These are phyloP conservation scores for Cryptococcus amylolentus DNA, from an alignment of 1,284 basidiomycete species.

Conservation along the genomic window DNA sequence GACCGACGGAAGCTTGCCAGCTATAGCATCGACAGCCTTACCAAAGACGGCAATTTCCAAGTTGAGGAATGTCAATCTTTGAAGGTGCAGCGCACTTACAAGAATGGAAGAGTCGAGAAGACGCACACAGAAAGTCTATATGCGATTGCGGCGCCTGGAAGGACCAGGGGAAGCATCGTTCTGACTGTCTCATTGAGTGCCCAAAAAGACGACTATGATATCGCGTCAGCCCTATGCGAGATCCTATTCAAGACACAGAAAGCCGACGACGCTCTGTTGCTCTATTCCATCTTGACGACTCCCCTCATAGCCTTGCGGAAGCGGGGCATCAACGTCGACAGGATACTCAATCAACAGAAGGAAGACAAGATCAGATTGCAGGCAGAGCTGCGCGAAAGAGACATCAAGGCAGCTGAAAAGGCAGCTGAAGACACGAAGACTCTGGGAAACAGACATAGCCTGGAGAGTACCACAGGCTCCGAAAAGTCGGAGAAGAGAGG, in stretches of 20 bases:
- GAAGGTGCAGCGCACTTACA: slow-evolving; percentile 38
- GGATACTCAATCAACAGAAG: slow-evolving; percentile 80
- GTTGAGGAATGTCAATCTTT: slow-evolving; percentile 55
- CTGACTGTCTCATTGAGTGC: slow-evolving; percentile 71
- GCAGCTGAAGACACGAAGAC: neutral
- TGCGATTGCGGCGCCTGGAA: slow-evolving; percentile 61
- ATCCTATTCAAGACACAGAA: slow-evolving; percentile 70
- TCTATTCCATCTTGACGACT: slow-evolving; percentile 90
- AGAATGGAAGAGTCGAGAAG: slow-evolving; percentile 29
- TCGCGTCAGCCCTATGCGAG: slow-evolving; percentile 73
- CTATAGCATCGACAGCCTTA: slow-evolving; percentile 68
- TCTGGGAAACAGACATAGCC: neutral
- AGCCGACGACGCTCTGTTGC: slow-evolving; percentile 76
- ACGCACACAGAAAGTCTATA: slow-evolving; percentile 55
- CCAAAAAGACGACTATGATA: slow-evolving; percentile 86
- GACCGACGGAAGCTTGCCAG: slow-evolving; percentile 69
- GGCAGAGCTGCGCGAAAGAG: slow-evolving; percentile 19
- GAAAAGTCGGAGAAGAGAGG: neutral
- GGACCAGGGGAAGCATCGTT: slow-evolving; percentile 58
- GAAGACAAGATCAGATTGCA: slow-evolving; percentile 65
- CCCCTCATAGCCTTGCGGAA: slow-evolving; percentile 78
- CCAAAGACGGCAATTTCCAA: slow-evolving; percentile 62
- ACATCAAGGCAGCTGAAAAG: too few species aligned
- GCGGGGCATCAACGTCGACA: slow-evolving; percentile 67
- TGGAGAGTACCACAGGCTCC: neutral